Base-by-base conservation (phyloP, 176 grass and related monocot genomes). In the Saccharum officinarum region DNA sequence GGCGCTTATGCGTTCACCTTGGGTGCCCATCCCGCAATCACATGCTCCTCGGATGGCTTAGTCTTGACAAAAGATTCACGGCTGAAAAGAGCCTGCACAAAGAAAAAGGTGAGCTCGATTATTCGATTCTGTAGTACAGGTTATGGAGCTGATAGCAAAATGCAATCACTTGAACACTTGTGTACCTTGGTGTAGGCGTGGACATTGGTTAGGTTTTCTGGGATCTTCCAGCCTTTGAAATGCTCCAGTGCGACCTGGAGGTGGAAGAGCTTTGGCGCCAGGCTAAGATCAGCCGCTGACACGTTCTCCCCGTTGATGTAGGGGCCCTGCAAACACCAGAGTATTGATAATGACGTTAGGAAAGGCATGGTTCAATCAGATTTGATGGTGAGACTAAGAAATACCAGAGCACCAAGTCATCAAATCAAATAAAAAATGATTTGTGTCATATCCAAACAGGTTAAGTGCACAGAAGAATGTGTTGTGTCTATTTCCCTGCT, bases 161-260 rank as follows among this genome's bases (percentile, higher is more conserved):
- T 54, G 16, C 0, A 45, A 47, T 9, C 10, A 45, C 8, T 72
- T 82, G 8, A 66, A 46, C 33, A 60, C 15, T 36, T 9, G 23
- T 0, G 8, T 92, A 95, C 95, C 95, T 93, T 50, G 17, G 75
- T 87, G 80, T 95, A 98, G 10, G 91, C 81, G 42, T 92, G 88
- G 85, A 95, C 71, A 26, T 74, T 71, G 20, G 79, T 88, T 12
- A 98, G 84, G 39, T 81, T 90, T n/a, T 98, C 95, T 0, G 95
- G 92, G 76, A 98, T 80, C 72, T 91, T 95, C 95, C 95, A 98
- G 52, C 92, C 91, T 67, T 98, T 98, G 75, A 98, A 98, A 84
- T 98, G 92, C 13, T 81, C 86, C 20, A 98, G 75, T 36, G 91
- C 20, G 15, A 95, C 67, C 82, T 84, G 69, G 63, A 98, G 92